A percentile compares a stretch with the other conserved stretches of the same genome.
These are phyloP conservation scores for Closterium sp. DNA, from an alignment of 139 green algal genomes.

Conservation along the genomic window DNA sequence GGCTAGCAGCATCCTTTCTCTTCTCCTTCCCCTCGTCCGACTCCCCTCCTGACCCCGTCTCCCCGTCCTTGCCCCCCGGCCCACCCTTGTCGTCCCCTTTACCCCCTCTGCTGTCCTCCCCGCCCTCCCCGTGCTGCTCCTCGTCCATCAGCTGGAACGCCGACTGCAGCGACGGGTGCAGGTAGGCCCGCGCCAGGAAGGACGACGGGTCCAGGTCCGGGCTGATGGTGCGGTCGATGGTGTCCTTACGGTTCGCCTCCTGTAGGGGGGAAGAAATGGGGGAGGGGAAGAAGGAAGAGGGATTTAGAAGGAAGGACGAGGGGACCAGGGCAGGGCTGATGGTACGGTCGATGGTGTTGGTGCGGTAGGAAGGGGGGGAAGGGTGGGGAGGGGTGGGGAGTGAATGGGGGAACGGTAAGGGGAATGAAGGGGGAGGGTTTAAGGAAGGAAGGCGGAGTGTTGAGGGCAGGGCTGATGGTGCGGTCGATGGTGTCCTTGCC, in stretches of 20 bases:
- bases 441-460: too few species aligned
- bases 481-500: not conserved
- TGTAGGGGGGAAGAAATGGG: not conserved
- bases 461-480: not conserved
- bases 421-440: not conserved
- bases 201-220: not conserved
- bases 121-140: not conserved
- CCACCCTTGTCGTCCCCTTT: not conserved
- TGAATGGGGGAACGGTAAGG: not conserved
- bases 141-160: not conserved
- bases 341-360: conserved; percentile 14
- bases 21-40: not conserved
- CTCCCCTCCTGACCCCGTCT: not conserved
- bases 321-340: not conserved
- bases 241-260: conserved; percentile 47
- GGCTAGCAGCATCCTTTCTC: not conserved
- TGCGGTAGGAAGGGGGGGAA: not conserved
- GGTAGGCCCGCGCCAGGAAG: conserved; percentile 31
- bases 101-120: not conserved
- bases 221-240: conserved; percentile 6
- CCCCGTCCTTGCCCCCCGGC: not conserved
- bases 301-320: not conserved
- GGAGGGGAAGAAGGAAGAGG: too few species aligned
- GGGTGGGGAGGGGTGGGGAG: not conserved
- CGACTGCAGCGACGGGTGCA: conserved; percentile 25